Conservation (phyloP, 805 yeast genomes). For the Yarrowia sp. region DNA sequence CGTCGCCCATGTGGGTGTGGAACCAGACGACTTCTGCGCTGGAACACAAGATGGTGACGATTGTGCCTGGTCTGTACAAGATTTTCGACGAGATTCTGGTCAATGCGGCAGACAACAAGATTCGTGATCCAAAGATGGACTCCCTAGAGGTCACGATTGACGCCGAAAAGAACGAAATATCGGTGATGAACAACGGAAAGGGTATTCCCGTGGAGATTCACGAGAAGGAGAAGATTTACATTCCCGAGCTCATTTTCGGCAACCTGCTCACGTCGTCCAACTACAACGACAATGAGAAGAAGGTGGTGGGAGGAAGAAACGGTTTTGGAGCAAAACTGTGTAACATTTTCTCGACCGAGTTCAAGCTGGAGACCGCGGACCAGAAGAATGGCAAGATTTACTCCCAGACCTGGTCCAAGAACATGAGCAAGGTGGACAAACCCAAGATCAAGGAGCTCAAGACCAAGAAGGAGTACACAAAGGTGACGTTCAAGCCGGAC, state of each 20-base stretch:
- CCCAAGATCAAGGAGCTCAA: slow-evolving; percentile 72
- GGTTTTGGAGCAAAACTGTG: slow-evolving; percentile 98
- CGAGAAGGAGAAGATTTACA: slow-evolving; percentile 85
- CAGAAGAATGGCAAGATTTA: slow-evolving; percentile 66
- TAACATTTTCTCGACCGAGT: slow-evolving; percentile 91
- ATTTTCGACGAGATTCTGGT: slow-evolving; percentile 97
- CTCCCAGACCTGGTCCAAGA: slow-evolving; percentile 83
- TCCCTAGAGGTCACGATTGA: slow-evolving; percentile 83
- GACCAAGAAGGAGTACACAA: slow-evolving; percentile 74
- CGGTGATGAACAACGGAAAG: slow-evolving; percentile 88
- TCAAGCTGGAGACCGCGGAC: slow-evolving; percentile 89
- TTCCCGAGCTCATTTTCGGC: slow-evolving; percentile 96
- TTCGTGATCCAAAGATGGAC: slow-evolving; percentile 90
- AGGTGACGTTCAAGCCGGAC: slow-evolving; percentile 88
- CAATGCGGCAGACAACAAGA: slow-evolving; percentile 98
- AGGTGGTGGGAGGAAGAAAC: slow-evolving; percentile 98
- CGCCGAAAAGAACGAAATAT: slow-evolving; percentile 73
- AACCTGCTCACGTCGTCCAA: slow-evolving; percentile 92
- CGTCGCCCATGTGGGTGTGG: slow-evolving; percentile 83
- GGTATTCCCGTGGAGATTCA: slow-evolving; percentile 97
- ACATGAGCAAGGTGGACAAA: slow-evolving; percentile 79
- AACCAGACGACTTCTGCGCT: slow-evolving; percentile 69
- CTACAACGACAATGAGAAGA: slow-evolving; percentile 92
- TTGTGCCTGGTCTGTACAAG: slow-evolving; percentile 95
- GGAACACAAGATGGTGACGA: slow-evolving; percentile 63